Evolutionary conservation across 2,329 filamentous ascomycete species (phyloP).

Genomic region (Xylariaceae sp.): DNA sequence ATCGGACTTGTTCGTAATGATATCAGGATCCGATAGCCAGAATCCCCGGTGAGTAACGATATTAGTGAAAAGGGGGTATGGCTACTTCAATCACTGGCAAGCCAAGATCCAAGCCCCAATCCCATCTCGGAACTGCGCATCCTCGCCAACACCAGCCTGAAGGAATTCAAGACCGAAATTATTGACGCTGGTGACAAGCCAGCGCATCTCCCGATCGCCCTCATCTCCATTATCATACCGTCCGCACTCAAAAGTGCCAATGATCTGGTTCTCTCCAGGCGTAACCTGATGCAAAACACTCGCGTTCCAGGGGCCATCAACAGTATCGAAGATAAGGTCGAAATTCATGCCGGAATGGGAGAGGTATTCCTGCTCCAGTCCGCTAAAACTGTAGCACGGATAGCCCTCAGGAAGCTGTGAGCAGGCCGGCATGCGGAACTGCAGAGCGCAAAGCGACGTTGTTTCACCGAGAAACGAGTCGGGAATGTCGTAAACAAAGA

Average conservation of each 20-base stretch:
- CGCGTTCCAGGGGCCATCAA: constrained; percentile 24
- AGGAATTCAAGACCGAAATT: constrained; percentile 30
- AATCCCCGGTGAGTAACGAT: neutral
- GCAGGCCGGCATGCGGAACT: constrained; percentile 33
- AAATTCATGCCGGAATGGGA: constrained; percentile 30
- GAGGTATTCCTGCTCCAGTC: constrained; percentile 29
- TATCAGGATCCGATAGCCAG: too few relatives aligned
- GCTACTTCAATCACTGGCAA: constrained; percentile 18
- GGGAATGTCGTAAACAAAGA: constrained; percentile 27
- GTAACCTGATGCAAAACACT: constrained; percentile 29
- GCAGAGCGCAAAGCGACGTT: constrained; percentile 26
- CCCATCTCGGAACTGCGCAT: constrained; percentile 27
- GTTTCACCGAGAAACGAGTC: constrained; percentile 18
- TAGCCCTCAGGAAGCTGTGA: constrained; percentile 28
- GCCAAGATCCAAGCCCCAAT: constrained; percentile 31
- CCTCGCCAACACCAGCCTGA: constrained; percentile 28
- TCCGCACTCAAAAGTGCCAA: constrained; percentile 31
- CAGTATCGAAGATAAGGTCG: constrained; percentile 21
- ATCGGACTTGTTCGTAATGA: too few relatives aligned
- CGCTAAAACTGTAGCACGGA: constrained; percentile 32
- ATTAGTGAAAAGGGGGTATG: neutral
- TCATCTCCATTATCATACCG: constrained; percentile 5
- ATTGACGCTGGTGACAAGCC: constrained; percentile 28
- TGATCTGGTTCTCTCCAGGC: constrained; percentile 25
- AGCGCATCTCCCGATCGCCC: constrained; percentile 23